A percentile compares a stretch with the other conserved stretches of the same genome.
These are phyloP conservation scores for Kwoniella botswanensis DNA, from an alignment of 768 basidiomycete genomes.

Conservation along the genomic window DNA sequence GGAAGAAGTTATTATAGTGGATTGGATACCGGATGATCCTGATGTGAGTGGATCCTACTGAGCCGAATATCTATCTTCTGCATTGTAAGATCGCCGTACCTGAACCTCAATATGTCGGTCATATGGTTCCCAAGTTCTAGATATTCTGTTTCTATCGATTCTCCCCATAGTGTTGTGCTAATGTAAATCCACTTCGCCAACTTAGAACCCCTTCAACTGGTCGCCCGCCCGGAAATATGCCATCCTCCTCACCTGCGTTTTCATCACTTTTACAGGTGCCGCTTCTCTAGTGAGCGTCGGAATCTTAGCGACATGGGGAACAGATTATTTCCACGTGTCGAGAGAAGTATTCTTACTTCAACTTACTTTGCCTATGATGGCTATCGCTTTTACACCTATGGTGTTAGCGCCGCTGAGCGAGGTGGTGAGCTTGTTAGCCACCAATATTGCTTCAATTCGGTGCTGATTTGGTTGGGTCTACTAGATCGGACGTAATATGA, in stretches of 20 bases:
- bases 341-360: constrained; percentile 27
- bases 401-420: constrained; percentile 51
- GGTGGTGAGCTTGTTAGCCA: constrained; percentile 31
- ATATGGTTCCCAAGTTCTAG: neutral
- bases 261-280: constrained; percentile 41
- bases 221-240: constrained; percentile 38
- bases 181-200: neutral
- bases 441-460: neutral
- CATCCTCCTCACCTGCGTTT: constrained; percentile 33
- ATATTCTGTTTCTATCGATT: neutral
- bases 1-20: constrained; percentile 51
- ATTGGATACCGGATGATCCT: constrained; percentile 51
- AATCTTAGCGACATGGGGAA: constrained; percentile 26
- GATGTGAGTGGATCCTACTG: constrained; percentile 39
- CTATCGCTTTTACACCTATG: constrained; percentile 49
- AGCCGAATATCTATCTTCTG: too few species aligned
- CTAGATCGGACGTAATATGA: constrained; percentile 47
- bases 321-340: constrained; percentile 31
- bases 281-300: constrained; percentile 18
- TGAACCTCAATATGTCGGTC: neutral
- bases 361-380: constrained; percentile 36
- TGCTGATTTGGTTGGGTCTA: neutral
- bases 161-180: neutral
- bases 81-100: too few species aligned
- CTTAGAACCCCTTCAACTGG: constrained; percentile 57